A percentile compares a stretch with the other conserved stretches of the same genome.
Conservation (phyloP, 768 basidiomycete genomes). For the Podaxis carcinomalis region DNA sequence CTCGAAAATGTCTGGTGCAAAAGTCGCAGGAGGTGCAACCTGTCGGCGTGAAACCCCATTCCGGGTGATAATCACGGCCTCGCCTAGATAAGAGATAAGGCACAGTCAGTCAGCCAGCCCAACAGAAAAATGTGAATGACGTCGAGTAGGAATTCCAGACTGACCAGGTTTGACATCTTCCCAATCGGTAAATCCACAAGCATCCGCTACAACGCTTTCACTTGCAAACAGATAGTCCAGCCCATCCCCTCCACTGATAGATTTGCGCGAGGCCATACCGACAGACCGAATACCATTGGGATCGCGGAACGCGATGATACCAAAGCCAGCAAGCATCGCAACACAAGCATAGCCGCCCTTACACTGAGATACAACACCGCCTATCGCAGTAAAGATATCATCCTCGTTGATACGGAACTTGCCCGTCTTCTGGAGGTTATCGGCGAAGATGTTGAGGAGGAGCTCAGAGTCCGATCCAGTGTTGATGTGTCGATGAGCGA, state of each 20-base stretch:
- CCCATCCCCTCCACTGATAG: constrained; percentile 34
- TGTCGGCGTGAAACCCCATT: constrained; percentile 69
- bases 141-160: constrained; percentile 14
- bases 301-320: constrained; percentile 96
- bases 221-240: constrained; percentile 89
- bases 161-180: constrained; percentile 87
- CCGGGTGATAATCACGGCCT: constrained; percentile 94
- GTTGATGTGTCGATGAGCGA: constrained; percentile 97
- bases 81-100: constrained; percentile 46
- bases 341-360: constrained; percentile 96
- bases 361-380: constrained; percentile 83
- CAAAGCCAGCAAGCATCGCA: constrained; percentile 99
- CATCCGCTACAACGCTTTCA: constrained; percentile 96
- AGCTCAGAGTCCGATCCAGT: constrained; percentile 98
- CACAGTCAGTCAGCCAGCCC: background rate
- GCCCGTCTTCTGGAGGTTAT: constrained; percentile 96
- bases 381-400: constrained; percentile 94
- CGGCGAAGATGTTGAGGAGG: constrained; percentile 94
- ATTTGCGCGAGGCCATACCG: constrained; percentile 73
- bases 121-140: background rate
- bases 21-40: constrained; percentile 63
- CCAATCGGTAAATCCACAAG: constrained; percentile 88
- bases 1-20: constrained; percentile 98
- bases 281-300: constrained; percentile 96
- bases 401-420: constrained; percentile 99